Evolutionary conservation across 257 asterid genomes (phyloP), one percentile per base, ranked within the genome.

Genomic region (Plectranthus barbatus): DNA sequence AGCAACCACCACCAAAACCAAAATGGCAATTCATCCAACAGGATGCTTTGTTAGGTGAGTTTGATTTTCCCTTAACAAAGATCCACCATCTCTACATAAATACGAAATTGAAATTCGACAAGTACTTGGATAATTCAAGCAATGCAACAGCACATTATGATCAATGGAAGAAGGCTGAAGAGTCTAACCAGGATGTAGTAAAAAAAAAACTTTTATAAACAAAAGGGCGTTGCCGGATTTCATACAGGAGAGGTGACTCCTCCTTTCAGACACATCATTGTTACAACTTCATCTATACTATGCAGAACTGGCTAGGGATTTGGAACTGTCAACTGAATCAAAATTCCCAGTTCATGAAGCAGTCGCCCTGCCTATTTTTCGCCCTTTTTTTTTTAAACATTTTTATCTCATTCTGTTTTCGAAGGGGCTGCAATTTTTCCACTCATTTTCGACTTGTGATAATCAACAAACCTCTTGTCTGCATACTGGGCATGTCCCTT

Each of bases 401-500:
- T n/a, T n/a, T n/a, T 5, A 37, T 45, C 46, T 34, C 46, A 8
- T 45, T 13, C 4, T 18, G 4, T 18, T 6, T 12, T 6, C 9
- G 6, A 14, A 19, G 60, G 66, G 45, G 19, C 8, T 42, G 14
- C 60, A 36, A 37, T 59, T 4, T 56, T 26, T 60, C 31, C 5
- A 46, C 44, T 34, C 41, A 20, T 31, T 64, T 58, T 23, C 52
- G 15, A 37, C 34, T 24, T 46, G 19, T 8, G 20, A 31, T 26
- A 23, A 60, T 20, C 61, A 31, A 72, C 66, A 79, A 4, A 86
- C 82, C 21, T 83, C 88, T 58, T 58, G 59, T 78, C 98, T 76
- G 67, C 98, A 91, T 15, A 83, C 73, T 0, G 98, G 97, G 70
- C 98, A 91, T n/a, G 74, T 81, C 2, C 85, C 90, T 42, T 86